A percentile compares a stretch with the other conserved stretches of the same genome.
Conservation (phyloP, 495 filamentous ascomycete species). For the Entonaema liquescens region DNA sequence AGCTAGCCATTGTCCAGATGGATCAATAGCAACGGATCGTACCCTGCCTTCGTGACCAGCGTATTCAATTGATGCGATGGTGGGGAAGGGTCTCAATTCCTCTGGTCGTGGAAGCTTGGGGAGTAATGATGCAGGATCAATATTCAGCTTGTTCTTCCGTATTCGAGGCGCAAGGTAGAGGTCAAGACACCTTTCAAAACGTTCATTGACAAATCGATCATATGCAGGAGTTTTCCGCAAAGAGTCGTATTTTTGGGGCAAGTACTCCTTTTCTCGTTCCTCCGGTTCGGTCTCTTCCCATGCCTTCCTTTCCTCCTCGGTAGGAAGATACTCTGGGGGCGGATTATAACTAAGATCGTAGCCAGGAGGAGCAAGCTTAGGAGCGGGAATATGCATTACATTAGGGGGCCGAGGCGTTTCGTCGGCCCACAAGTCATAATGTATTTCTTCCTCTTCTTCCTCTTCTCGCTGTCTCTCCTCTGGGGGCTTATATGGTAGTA, state of each 20-base stretch:
- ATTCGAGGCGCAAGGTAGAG: constrained; percentile 93
- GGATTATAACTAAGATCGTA: constrained; percentile 97
- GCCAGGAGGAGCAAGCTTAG: constrained; percentile 90
- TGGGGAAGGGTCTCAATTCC: constrained; percentile 93
- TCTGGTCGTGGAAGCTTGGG: constrained; percentile 95
- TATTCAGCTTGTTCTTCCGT: constrained; percentile 92
- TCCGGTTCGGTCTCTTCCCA: constrained; percentile 92
- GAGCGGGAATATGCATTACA: constrained; percentile 94
- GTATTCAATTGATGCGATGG: constrained; percentile 82
- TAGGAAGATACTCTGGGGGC: constrained; percentile 92
- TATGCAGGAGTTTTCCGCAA: constrained; percentile 94
- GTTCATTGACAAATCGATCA: constrained; percentile 87
- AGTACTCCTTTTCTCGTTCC: constrained; percentile 87
- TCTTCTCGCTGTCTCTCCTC: constrained; percentile 76
- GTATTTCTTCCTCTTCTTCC: constrained; percentile 68
- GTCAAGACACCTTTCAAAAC: constrained; percentile 94
- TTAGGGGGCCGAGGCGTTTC: constrained; percentile 85
- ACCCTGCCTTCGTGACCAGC: constrained; percentile 89
- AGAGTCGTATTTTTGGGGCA: constrained; percentile 81
- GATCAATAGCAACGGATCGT: constrained; percentile 80
- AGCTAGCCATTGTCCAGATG: constrained; percentile 78
- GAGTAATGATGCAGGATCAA: constrained; percentile 91
- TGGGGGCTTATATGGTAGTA: constrained; percentile 87
- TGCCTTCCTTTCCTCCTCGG: constrained; percentile 80
- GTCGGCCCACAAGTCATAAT: constrained; percentile 94